Conservation (phyloP, 75 land plant species). For the Selaginella tamariscina region DNA sequence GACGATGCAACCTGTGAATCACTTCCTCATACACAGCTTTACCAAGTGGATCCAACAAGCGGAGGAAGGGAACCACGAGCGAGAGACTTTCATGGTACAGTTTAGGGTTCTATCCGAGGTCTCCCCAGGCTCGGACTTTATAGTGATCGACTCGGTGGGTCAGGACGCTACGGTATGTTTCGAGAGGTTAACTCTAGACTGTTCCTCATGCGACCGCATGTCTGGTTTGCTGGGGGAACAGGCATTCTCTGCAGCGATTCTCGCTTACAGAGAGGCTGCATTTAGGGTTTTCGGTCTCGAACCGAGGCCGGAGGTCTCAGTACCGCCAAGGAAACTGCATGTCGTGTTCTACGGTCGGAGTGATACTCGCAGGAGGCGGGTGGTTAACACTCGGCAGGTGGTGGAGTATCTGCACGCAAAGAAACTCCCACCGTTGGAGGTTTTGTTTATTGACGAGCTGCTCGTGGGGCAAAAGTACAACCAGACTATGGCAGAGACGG, state of each 20-base stretch:
- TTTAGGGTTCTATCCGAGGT: slow-evolving; percentile 11
- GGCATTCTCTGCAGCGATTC: neutral
- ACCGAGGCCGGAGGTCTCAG: slow-evolving; percentile 11
- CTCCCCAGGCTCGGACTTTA: slow-evolving; percentile 8
- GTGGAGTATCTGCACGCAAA: slow-evolving; percentile 13
- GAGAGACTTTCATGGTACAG: slow-evolving; percentile 22
- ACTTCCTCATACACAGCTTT: slow-evolving; percentile 15
- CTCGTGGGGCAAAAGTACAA: slow-evolving; percentile 7
- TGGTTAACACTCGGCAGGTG: slow-evolving; percentile 16
- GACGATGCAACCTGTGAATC: neutral
- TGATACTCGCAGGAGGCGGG: slow-evolving; percentile 17
- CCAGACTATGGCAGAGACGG: slow-evolving; percentile 20
- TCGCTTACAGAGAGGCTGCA: slow-evolving; percentile 14
- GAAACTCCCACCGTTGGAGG: slow-evolving; percentile 4
- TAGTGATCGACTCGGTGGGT: slow-evolving; percentile 12
- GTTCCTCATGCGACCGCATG: slow-evolving; percentile 17
- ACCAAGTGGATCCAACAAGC: slow-evolving; percentile 23
- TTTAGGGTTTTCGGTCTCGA: slow-evolving; percentile 8
- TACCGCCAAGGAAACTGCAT: slow-evolving; percentile 19
- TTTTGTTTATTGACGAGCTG: slow-evolving; percentile 17
- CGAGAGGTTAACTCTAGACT: slow-evolving; percentile 14
- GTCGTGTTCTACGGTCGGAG: slow-evolving; percentile 22
- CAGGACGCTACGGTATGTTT: slow-evolving; percentile 16
- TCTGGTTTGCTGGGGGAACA: neutral
- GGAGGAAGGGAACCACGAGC: slow-evolving; percentile 16